Conservation (phyloP, 2,329 filamentous ascomycete genomes). For the Aspergillus aculeatinus region DNA sequence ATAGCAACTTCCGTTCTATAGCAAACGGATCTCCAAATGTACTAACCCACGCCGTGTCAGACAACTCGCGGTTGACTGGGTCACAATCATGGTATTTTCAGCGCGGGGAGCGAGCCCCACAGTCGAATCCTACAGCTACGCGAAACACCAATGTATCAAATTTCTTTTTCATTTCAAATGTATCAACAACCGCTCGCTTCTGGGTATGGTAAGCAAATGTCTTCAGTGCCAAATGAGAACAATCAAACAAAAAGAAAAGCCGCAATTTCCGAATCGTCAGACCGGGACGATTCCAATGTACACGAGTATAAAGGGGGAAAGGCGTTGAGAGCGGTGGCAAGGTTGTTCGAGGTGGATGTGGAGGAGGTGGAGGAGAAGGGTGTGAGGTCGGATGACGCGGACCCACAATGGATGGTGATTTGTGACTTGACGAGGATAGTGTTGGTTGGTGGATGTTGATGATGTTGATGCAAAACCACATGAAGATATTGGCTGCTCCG, state of each 20-base stretch:
- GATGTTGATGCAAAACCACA: slow-evolving; percentile 14
- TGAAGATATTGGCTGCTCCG: slow-evolving; percentile 30
- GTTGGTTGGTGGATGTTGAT: slow-evolving; percentile 14
- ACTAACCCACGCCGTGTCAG: too few species aligned
- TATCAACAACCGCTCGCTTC: slow-evolving; percentile 22
- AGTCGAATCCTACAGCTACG: background rate
- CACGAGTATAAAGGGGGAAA: slow-evolving; percentile 13
- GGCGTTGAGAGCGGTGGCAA: background rate
- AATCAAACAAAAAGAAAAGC: slow-evolving; percentile 13
- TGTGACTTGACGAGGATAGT: slow-evolving; percentile 6
- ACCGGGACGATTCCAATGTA: slow-evolving; percentile 28
- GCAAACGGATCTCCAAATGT: too few species aligned
- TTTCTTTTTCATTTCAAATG: slow-evolving; percentile 16
- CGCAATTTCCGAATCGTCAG: slow-evolving; percentile 18
- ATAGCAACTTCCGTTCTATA: too few species aligned
- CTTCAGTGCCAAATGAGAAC: slow-evolving; percentile 24
- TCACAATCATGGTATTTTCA: too few species aligned
- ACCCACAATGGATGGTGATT: background rate
- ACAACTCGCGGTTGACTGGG: too few species aligned
- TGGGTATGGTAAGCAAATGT: slow-evolving; percentile 29
- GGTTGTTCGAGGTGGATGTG: background rate
- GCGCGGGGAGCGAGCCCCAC: too few species aligned
- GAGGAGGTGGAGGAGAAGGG: background rate
- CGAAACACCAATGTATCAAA: slow-evolving; percentile 1
- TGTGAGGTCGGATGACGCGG: background rate